Evolutionary conservation across 805 yeast species (phyloP).

Genomic region (Metschnikowia shivogae): DNA sequence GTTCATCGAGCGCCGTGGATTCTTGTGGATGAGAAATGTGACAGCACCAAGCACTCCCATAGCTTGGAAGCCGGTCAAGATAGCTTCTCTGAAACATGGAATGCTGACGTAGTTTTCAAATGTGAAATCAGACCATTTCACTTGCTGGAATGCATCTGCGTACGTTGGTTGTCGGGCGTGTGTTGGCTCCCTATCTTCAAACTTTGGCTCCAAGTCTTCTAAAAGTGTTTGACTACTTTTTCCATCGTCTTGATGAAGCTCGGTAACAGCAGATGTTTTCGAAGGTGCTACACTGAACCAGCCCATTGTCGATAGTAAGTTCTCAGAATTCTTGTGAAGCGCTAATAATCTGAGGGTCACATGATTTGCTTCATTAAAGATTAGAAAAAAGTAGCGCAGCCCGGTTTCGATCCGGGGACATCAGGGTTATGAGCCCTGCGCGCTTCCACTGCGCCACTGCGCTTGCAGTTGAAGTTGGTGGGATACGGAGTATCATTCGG

Average conservation of each 20-base stretch:
- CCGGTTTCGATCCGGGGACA: slow-evolving; percentile 96
- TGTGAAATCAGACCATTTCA: slow-evolving; percentile 50
- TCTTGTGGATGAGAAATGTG: slow-evolving; percentile 63
- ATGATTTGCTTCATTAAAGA: not conserved
- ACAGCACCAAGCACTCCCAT: slow-evolving; percentile 67
- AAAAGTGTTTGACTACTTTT: slow-evolving; percentile 29
- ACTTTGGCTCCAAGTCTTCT: slow-evolving; percentile 53
- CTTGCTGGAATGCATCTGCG: slow-evolving; percentile 39
- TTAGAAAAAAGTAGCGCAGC: slow-evolving; percentile 68
- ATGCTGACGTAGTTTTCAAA: slow-evolving; percentile 49
- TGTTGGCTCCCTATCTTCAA: slow-evolving; percentile 32
- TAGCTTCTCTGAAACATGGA: slow-evolving; percentile 81
- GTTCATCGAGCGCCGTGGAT: slow-evolving; percentile 58
- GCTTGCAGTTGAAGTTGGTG: slow-evolving; percentile 42
- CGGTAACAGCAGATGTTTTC: slow-evolving; percentile 34
- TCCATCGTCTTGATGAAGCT: slow-evolving; percentile 18
- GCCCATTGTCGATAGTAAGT: slow-evolving; percentile 30
- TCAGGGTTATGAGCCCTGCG: slow-evolving; percentile 99
- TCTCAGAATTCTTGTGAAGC: not conserved
- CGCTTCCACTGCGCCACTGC: slow-evolving; percentile 99
- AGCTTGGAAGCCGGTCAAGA: slow-evolving; percentile 67
- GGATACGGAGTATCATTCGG: no score
- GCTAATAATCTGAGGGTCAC: slow-evolving; percentile 2
- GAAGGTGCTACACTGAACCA: slow-evolving; percentile 41
- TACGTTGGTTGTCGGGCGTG: slow-evolving; percentile 13